A percentile compares a stretch with the other conserved stretches of the same genome.
Evolutionary conservation across 2,329 filamentous ascomycete genomes (phyloP).

Genomic region (Colletotrichum incanum): DNA sequence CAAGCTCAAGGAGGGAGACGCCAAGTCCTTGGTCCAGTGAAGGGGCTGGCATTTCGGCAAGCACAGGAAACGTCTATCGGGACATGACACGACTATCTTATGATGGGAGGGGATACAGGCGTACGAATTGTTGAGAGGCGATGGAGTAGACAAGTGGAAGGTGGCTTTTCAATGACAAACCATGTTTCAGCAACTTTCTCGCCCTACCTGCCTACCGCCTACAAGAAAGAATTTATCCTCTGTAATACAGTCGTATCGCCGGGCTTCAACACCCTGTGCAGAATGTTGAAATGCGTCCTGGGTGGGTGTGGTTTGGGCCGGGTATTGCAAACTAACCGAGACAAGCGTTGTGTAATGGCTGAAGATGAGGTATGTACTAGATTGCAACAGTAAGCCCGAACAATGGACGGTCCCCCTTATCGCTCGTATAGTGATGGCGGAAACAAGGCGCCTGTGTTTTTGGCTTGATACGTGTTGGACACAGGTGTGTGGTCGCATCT

Average conservation of each 20-base stretch:
- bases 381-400: background rate
- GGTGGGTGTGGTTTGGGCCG: background rate
- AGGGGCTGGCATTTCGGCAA: background rate
- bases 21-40: slow-evolving; percentile 72
- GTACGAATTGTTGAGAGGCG: slow-evolving; percentile 1
- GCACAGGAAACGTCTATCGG: background rate
- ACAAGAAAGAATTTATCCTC: background rate
- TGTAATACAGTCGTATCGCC: background rate
- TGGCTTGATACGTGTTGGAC: background rate
- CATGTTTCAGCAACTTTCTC: background rate
- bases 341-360: background rate
- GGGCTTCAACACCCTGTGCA: no score
- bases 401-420: background rate
- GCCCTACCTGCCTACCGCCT: background rate
- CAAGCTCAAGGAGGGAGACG: slow-evolving; percentile 88
- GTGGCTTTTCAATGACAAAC: background rate
- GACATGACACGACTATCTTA: slow-evolving; percentile 11
- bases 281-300: background rate
- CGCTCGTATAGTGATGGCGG: no score
- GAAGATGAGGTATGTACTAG: background rate
- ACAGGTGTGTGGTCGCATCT: background rate
- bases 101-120: background rate
- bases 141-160: slow-evolving; percentile 12
- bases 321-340: no score
- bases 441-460: background rate